Evolutionary conservation across 1,139 yeast species (phyloP), one percentile per base, ranked within the genome.

Genomic region (Magnusiomyces ingens): DNA sequence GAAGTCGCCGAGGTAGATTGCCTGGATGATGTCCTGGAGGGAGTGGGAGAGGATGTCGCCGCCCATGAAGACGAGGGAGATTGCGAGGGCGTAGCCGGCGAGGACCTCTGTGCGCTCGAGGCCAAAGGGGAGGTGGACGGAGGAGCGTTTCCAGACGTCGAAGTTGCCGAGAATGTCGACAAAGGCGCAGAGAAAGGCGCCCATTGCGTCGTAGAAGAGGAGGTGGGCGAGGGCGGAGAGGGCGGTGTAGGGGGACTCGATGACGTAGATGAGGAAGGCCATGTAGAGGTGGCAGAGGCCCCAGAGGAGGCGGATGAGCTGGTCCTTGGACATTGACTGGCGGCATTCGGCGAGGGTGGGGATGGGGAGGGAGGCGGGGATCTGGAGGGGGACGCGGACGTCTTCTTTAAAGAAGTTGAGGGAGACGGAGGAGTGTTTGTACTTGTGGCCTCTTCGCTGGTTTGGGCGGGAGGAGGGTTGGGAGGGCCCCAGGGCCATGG

Each of bases 371-470:
- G 86, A 82, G 48, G 84, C 84, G 0, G 96, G 95, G 37, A 90
- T 78, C 51, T 84, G 80, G 50, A 81, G 71, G 1, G 90, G 83
- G 12, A 85, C 83, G 45, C 82, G 74, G 15, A 81, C 83, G 0
- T 97, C 96, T 64, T 91, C 98, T 66, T 88, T 96, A 68, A 93
- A 93, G 66, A 91, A 79, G 67, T 93, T 93, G 93, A 93, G 86
- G 2, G 96, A 87, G 4, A 93, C 96, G n/a, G 97, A 89, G 4
- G 97, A 89, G 64, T 93, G 98, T 67, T 93, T 93, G 66, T 93
- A 93, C 62, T 91, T 80, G 70, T 93, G 99, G 11, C 99, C 98
- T 59, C 91, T 84, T 72, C 98, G 81, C 64, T 88, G 94, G 52
- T 62, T 62, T 32, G 71, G 61, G 18, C 62, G 57, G 37, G 64